phyloP scores from a whole-genome alignment of 2,329 filamentous ascomycete genomes.

The Nemania bipapillata region DNA sequence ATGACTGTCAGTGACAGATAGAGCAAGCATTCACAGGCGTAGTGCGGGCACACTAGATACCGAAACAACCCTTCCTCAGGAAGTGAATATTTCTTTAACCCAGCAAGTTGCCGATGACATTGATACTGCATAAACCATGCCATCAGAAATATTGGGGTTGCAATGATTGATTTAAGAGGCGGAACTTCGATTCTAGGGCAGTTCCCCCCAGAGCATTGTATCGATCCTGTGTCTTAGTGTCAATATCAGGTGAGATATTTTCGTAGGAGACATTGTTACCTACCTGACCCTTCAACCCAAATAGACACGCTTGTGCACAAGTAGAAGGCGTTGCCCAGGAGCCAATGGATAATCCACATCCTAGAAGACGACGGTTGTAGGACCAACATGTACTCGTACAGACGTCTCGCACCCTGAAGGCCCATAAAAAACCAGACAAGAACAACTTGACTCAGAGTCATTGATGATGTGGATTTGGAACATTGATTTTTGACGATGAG shows the following conservation, averaged over 20 bases:
- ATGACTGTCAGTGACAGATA: conserved; percentile 82
- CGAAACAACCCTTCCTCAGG: conserved; percentile 78
- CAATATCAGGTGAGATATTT: conserved; percentile 33
- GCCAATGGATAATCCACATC: conserved; percentile 89
- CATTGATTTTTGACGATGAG: conserved; percentile 57
- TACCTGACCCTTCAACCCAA: conserved; percentile 85
- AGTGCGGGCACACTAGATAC: conserved; percentile 84
- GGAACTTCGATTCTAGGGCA: conserved; percentile 48
- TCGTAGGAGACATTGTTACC: conserved; percentile 45
- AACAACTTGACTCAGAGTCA: conserved; percentile 70
- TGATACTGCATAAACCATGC: conserved; percentile 79
- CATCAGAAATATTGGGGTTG: conserved; percentile 72
- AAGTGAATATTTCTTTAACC: conserved; percentile 82
- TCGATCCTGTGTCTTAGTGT: conserved; percentile 49
- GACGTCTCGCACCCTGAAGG: conserved; percentile 76
- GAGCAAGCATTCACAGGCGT: conserved; percentile 85
- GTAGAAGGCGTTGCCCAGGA: conserved; percentile 83
- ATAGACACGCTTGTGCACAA: conserved; percentile 75
- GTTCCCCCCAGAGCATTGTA: conserved; percentile 45
- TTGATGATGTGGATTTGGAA: conserved; percentile 53
- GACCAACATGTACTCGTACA: conserved; percentile 78
- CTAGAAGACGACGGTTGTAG: conserved; percentile 73
- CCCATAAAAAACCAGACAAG: conserved; percentile 78
- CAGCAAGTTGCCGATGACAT: conserved; percentile 75
- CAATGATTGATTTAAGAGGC: conserved; percentile 63